Evolutionary conservation across 352 stramenopile genomes (phyloP).

Genomic region (Discostella stelligera): DNA sequence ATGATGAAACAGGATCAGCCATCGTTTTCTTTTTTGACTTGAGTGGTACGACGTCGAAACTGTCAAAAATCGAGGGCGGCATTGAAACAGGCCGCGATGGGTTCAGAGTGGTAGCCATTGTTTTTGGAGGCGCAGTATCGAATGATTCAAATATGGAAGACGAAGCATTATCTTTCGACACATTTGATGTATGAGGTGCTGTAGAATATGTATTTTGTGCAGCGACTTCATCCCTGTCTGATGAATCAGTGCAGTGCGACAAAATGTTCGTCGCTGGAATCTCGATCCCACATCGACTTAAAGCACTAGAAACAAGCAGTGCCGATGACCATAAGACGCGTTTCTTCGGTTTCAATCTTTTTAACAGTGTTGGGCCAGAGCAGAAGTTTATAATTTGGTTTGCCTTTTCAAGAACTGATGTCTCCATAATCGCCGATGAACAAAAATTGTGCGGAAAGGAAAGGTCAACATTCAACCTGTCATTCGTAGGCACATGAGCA

Average conservation of each 20-base stretch:
- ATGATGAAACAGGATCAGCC: conserved; percentile 23
- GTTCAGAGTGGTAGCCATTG: background rate
- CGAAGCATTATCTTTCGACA: conserved; percentile 6
- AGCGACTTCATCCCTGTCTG: conserved; percentile 37
- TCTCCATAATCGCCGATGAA: conserved; percentile 1
- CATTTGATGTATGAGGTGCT: conserved; percentile 18
- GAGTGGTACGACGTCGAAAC: conserved; percentile 44
- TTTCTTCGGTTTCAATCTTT: conserved; percentile 59
- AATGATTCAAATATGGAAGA: conserved; percentile 77
- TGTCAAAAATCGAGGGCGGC: conserved; percentile 72
- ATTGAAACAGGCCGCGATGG: conserved; percentile 1
- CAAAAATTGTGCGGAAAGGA: conserved; percentile 19
- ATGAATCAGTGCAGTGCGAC: conserved; percentile 38
- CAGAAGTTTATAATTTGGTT: conserved; percentile 76
- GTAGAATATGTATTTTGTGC: conserved; percentile 57
- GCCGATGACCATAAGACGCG: conserved; percentile 61
- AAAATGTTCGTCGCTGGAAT: conserved; percentile 61
- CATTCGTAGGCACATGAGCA: conserved; percentile 26
- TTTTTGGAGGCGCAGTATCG: conserved; percentile 36
- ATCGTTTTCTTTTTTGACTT: conserved; percentile 25
- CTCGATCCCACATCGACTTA: conserved; percentile 67
- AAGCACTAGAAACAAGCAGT: conserved; percentile 55
- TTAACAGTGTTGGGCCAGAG: conserved; percentile 63
- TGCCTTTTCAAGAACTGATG: conserved; percentile 48
- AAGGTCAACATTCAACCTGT: conserved; percentile 17